A percentile compares a stretch with the other conserved stretches of the same genome.
Conservation (phyloP, 768 basidiomycete species). For the Hypholoma sublateritium region DNA sequence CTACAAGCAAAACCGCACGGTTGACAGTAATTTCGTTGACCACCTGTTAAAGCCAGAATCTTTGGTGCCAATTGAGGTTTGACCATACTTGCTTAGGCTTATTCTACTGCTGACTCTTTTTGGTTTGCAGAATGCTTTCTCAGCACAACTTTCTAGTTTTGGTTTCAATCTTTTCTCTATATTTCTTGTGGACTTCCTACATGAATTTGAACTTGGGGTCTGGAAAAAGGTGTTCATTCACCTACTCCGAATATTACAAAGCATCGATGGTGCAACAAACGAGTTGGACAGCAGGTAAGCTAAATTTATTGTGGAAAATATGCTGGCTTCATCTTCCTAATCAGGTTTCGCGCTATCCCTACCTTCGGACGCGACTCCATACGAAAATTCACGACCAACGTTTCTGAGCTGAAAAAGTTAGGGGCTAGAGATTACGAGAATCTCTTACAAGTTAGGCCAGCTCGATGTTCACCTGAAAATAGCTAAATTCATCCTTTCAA, state of each 20-base stretch:
- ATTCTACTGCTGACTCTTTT: too few species aligned
- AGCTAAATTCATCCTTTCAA: slow-evolving; percentile 10
- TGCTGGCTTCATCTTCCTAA: background rate
- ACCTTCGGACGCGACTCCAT: slow-evolving; percentile 33
- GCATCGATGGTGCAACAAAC: slow-evolving; percentile 8
- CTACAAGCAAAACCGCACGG: too few species aligned
- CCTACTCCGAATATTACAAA: slow-evolving; percentile 31
- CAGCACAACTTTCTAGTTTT: slow-evolving; percentile 8
- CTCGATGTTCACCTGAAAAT: too few species aligned
- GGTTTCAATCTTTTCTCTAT: too few species aligned
- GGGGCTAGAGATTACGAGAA: slow-evolving; percentile 42
- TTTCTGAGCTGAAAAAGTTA: slow-evolving; percentile 32
- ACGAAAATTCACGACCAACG: too few species aligned
- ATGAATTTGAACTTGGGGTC: slow-evolving; percentile 40
- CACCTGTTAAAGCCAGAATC: too few species aligned
- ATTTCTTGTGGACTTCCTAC: slow-evolving; percentile 35
- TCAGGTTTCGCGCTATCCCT: slow-evolving; percentile 26
- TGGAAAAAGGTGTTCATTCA: slow-evolving; percentile 37
- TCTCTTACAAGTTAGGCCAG: slow-evolving; percentile 43
- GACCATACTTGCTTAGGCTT: too few species aligned
- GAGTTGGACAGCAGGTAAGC: too few species aligned
- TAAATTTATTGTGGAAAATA: slow-evolving; percentile 3
- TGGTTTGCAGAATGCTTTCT: slow-evolving; percentile 2
- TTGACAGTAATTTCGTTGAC: too few species aligned
- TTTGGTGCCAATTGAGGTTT: too few species aligned